These are phyloP conservation scores for Dactylellina parvicollis DNA, from an alignment of 2,329 filamentous ascomycete species.

Conservation along the genomic window DNA sequence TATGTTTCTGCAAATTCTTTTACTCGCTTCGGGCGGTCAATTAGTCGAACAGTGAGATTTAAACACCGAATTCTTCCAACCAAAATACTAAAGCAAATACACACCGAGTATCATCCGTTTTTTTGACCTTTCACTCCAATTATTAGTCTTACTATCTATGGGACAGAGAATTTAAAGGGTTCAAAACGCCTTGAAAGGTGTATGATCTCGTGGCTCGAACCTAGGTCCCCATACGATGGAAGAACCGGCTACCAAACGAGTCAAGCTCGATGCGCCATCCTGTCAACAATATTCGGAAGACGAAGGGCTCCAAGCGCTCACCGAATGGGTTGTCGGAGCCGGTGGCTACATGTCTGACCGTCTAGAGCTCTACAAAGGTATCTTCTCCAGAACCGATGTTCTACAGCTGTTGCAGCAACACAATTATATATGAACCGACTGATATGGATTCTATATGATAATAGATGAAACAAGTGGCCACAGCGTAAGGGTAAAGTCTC, in stretches of 20 bases:
- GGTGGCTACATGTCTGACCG: conserved; percentile 29
- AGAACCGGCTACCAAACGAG: conserved; percentile 24
- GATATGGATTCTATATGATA: background rate
- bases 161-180: too few species aligned
- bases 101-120: too few species aligned
- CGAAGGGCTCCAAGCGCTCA: conserved; percentile 24
- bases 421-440: conserved; percentile 14
- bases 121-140: too few species aligned
- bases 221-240: conserved; percentile 4
- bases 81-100: too few species aligned
- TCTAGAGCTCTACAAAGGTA: conserved; percentile 42
- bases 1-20: too few species aligned
- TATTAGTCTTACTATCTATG: too few species aligned
- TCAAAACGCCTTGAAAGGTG: too few species aligned
- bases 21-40: too few species aligned
- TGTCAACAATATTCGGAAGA: conserved; percentile 25
- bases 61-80: too few species aligned
- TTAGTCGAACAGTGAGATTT: too few species aligned
- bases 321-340: conserved; percentile 37
- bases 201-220: too few species aligned
- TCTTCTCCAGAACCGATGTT: background rate
- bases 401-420: conserved; percentile 2
- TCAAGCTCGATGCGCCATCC: conserved; percentile 5
- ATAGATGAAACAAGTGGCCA: conserved; percentile 34
- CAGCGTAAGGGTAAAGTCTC: conserved; percentile 13